Percentiles rank a stretch among this genome's conserved stretches.
phyloP scores from a whole-genome alignment of 805 yeast species.

The Candida ipomoeae region DNA sequence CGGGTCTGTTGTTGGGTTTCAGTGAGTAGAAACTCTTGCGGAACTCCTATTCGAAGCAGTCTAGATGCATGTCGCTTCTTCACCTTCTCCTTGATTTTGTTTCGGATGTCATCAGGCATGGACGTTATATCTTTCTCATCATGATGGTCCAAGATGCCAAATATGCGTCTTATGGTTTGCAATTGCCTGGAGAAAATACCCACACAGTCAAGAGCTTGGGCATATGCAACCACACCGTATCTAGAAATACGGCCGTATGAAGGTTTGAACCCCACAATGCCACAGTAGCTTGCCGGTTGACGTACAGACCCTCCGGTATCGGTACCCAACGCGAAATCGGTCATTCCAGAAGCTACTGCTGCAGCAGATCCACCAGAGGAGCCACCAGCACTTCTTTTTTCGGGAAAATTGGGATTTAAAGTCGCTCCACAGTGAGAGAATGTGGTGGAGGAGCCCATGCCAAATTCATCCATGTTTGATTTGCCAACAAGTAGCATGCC shows the following conservation, averaged over 20 bases:
- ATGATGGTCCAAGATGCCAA: conserved; percentile 48
- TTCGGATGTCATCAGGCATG: conserved; percentile 35
- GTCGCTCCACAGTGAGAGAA: conserved; percentile 56
- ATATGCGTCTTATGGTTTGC: conserved; percentile 45
- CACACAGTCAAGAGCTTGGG: conserved; percentile 92
- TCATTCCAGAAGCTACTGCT: conserved; percentile 69
- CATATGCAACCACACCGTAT: conserved; percentile 89
- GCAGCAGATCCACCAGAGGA: conserved; percentile 97
- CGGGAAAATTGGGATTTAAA: conserved; percentile 41
- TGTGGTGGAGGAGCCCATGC: conserved; percentile 83
- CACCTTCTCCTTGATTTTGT: conserved; percentile 12
- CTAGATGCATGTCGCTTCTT: conserved; percentile 1
- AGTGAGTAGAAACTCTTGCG: conserved; percentile 58
- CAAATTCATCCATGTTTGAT: conserved; percentile 93
- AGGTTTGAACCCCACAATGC: conserved; percentile 86
- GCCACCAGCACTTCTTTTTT: conserved; percentile 61
- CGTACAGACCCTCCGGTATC: conserved; percentile 98
- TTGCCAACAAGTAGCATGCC: conserved; percentile 68
- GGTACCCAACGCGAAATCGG: conserved; percentile 81
- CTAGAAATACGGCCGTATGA: conserved; percentile 88
- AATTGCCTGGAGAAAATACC: conserved; percentile 67
- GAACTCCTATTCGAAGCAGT: conserved; percentile 55
- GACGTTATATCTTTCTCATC: conserved; percentile 84
- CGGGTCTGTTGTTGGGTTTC: conserved; percentile 49
- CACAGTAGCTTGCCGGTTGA: conserved; percentile 85